Evolutionary conservation across 2,329 filamentous ascomycete species (phyloP).

Genomic region (Didymella keratinophila): DNA sequence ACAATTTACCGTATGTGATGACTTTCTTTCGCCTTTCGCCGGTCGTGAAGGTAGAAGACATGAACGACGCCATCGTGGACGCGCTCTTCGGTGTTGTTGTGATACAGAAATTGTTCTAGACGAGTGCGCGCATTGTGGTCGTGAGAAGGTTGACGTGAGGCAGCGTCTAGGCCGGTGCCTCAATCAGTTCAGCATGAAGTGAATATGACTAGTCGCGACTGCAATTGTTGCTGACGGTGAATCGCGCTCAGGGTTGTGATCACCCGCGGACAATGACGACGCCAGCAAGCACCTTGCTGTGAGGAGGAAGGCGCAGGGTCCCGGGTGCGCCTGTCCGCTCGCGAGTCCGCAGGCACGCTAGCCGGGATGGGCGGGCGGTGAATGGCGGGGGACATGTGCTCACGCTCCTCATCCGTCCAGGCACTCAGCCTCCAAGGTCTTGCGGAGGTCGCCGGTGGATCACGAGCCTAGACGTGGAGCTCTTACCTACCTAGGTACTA

Average conservation of each 20-base stretch:
- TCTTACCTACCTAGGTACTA: constrained; percentile 24
- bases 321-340: constrained; percentile 7
- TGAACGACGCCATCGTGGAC: constrained; percentile 34
- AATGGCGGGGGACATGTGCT: constrained; percentile 22
- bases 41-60: constrained; percentile 40
- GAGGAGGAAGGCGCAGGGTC: constrained; percentile 24
- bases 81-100: constrained; percentile 14
- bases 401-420: constrained; percentile 24
- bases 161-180: constrained; percentile 3
- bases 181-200: constrained; percentile 4
- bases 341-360: constrained; percentile 26
- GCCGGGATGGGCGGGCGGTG: constrained; percentile 30
- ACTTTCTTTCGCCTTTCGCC: constrained; percentile 49
- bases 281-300: constrained; percentile 24
- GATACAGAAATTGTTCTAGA: constrained; percentile 21
- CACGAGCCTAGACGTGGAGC: constrained; percentile 42
- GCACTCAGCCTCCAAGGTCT: constrained; percentile 23
- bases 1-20: constrained; percentile 51
- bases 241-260: constrained; percentile 1
- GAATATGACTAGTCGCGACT: background rate
- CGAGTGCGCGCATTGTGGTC: constrained; percentile 39
- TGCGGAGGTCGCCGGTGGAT: constrained; percentile 44
- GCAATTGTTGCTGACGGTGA: constrained; percentile 21
- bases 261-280: constrained; percentile 34
- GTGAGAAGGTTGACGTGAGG: constrained; percentile 12